Evolutionary conservation across 2,329 filamentous ascomycete genomes (phyloP).

Genomic region (Chaetomium olivaceum): DNA sequence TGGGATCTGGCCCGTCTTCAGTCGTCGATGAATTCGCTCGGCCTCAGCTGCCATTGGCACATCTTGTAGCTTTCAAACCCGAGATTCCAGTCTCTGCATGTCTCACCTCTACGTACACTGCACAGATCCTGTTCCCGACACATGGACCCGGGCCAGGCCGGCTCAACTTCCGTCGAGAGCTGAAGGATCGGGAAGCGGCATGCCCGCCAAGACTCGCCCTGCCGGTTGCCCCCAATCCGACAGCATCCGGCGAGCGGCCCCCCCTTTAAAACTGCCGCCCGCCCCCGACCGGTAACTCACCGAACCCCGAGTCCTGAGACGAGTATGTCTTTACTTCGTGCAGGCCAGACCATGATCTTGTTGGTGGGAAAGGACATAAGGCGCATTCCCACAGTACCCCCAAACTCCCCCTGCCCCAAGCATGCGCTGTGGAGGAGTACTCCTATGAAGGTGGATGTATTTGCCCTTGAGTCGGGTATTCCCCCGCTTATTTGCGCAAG

Average conservation of each 20-base stretch:
- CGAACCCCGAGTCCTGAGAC: not conserved
- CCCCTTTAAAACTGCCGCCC: not conserved
- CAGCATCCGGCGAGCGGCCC: not conserved
- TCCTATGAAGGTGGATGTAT: not conserved
- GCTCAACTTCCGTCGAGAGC: constrained; percentile 5
- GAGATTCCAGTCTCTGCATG: constrained; percentile 12
- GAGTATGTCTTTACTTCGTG: not conserved
- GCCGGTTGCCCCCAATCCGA: constrained; percentile 8
- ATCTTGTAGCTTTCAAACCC: not conserved
- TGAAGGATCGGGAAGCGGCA: constrained; percentile 18
- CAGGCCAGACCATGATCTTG: not conserved
- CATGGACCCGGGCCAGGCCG: constrained; percentile 15
- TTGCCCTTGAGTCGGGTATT: constrained; percentile 3
- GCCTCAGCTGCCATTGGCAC: constrained; percentile 8
- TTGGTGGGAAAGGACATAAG: not conserved
- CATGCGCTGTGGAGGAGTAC: not conserved
- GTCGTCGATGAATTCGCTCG: not conserved
- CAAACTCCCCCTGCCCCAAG: not conserved
- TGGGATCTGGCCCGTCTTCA: not conserved
- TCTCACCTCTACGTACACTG: constrained; percentile 7
- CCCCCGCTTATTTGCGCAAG: not conserved
- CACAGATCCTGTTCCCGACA: constrained; percentile 12
- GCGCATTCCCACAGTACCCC: not conserved
- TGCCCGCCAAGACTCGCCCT: constrained; percentile 7
- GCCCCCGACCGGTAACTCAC: not conserved